These are phyloP conservation scores for Neofusicoccum parvum DNA, from an alignment of 2,329 filamentous ascomycete species.

Conservation along the genomic window DNA sequence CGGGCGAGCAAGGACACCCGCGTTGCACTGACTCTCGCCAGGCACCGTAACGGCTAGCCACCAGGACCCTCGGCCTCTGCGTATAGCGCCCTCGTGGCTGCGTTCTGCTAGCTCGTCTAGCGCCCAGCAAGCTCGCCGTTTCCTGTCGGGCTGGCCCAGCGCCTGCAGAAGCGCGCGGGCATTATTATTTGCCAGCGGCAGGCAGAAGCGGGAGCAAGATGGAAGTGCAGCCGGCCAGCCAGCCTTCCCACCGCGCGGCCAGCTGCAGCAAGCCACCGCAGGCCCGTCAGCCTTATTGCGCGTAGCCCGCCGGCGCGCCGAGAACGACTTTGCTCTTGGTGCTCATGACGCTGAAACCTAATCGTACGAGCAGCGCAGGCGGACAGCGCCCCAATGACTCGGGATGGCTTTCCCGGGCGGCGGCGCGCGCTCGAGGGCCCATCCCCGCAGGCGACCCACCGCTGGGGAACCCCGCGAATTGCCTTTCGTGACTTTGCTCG, in stretches of 20 bases:
- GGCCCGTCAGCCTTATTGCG: neutral
- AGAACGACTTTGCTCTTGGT: neutral
- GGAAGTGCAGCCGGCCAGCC: neutral
- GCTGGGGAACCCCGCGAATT: conserved; percentile 9
- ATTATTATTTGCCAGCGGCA: no score
- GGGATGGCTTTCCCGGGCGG: conserved; percentile 3
- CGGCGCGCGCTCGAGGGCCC: neutral
- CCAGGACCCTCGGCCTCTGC: neutral
- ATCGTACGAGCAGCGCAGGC: neutral
- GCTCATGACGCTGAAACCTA: neutral
- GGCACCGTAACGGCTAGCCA: conserved; percentile 4
- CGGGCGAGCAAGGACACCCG: neutral
- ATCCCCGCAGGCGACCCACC: conserved; percentile 10
- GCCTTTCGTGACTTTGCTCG: neutral
- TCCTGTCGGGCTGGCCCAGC: neutral
- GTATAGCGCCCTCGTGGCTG: neutral
- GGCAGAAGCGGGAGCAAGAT: no score
- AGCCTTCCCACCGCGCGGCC: neutral
- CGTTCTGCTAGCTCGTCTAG: neutral
- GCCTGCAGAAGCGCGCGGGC: no score
- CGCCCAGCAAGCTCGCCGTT: neutral
- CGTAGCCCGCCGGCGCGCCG: neutral
- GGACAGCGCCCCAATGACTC: neutral
- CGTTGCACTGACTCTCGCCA: conserved; percentile 15
- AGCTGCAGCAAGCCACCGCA: conserved; percentile 8